Conservation (phyloP, 768 basidiomycete species). For the Agaricus blazei region DNA sequence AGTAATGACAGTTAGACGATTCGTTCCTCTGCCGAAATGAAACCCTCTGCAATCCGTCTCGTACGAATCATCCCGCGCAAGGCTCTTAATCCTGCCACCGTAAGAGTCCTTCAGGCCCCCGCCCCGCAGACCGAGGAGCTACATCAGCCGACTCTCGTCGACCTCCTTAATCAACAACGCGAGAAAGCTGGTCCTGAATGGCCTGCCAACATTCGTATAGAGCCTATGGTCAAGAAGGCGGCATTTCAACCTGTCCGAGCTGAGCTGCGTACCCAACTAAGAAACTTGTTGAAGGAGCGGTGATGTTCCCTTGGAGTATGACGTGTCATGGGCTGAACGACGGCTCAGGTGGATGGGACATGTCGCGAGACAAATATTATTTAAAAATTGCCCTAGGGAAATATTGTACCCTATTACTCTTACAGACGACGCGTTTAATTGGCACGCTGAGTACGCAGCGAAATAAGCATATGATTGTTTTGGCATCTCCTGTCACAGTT, state of each 20-base stretch:
- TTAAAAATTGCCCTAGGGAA: no score
- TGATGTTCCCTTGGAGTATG: not conserved
- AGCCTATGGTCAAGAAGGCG: constrained; percentile 37
- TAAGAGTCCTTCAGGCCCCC: constrained; percentile 27
- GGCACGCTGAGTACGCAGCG: no score
- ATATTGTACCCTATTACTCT: no score
- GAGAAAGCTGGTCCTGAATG: constrained; percentile 28
- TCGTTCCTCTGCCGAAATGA: constrained; percentile 22
- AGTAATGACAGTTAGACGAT: not conserved
- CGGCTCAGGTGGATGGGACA: not conserved
- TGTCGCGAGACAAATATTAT: no score
- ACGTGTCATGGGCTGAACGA: not conserved
- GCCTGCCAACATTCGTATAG: constrained; percentile 43
- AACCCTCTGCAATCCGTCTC: constrained; percentile 27
- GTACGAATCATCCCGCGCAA: constrained; percentile 33
- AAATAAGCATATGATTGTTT: no score
- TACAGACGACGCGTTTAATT: no score
- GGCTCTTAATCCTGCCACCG: constrained; percentile 21
- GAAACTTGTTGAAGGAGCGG: constrained; percentile 37
- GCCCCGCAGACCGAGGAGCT: constrained; percentile 29
- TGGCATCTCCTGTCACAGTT: no score
- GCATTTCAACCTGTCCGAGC: constrained; percentile 32
- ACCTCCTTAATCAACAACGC: constrained; percentile 29
- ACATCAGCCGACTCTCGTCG: constrained; percentile 28
- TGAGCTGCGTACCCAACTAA: constrained; percentile 30